Percentiles rank a stretch among this genome's conserved stretches.
Conservation (phyloP, 2,329 filamentous ascomycete genomes). For the Sporothrix sp. region DNA sequence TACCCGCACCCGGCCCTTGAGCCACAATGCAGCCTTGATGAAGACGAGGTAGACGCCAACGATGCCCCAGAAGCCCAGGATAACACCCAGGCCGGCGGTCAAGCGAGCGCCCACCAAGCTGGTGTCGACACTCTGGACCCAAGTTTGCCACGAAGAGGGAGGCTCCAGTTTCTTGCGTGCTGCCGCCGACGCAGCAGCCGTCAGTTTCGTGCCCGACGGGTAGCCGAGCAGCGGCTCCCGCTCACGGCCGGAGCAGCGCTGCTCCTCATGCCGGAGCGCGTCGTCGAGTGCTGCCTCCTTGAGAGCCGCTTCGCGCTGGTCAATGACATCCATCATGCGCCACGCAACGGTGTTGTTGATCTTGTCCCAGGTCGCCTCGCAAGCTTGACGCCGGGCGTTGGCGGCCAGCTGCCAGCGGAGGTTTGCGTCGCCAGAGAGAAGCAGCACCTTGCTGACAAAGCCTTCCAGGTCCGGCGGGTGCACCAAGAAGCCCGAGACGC, state of each 20-base stretch:
- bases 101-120: conserved; percentile 35
- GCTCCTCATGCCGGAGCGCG: not conserved
- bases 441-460: conserved; percentile 45
- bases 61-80: conserved; percentile 39
- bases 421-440: conserved; percentile 36
- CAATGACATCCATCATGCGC: conserved; percentile 47
- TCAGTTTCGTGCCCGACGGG: conserved; percentile 6
- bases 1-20: conserved; percentile 18
- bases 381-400: conserved; percentile 45
- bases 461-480: conserved; percentile 47
- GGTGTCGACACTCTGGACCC: conserved; percentile 31
- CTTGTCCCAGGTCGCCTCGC: conserved; percentile 59
- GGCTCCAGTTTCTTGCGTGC: not conserved
- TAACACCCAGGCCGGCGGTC: conserved; percentile 36
- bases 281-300: not conserved
- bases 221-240: conserved; percentile 10
- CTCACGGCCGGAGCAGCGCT: conserved; percentile 5
- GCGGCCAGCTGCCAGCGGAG: conserved; percentile 37
- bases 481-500: conserved; percentile 50
- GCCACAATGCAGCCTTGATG: conserved; percentile 29
- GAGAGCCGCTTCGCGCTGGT: conserved; percentile 32
- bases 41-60: conserved; percentile 41
- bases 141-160: conserved; percentile 33
- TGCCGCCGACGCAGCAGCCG: not conserved
- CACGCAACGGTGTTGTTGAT: conserved; percentile 62